Base-by-base conservation (phyloP, 2,329 filamentous ascomycete genomes). In the Kalmusia sp. region DNA sequence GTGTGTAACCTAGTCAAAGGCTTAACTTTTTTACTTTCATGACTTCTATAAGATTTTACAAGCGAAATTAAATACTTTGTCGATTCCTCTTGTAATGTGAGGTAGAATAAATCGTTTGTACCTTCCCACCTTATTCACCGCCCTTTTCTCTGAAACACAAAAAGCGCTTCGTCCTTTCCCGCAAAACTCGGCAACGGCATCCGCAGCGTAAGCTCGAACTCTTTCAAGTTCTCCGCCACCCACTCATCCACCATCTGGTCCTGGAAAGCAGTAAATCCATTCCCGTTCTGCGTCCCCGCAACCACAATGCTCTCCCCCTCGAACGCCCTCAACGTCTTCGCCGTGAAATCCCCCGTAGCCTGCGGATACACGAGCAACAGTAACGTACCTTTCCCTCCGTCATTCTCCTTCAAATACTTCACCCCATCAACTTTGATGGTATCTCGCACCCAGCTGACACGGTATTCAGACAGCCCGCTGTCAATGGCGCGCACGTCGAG, bases 141-240 rank as follows among this genome's bases (percentile, higher is more conserved):
- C n/a, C n/a, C 63, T 52, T 56, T 72, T 52, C 71, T 73, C 61
- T 75, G 69, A 49, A 88, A 91, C 17, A 90, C 81, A 72, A 87
- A 92, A 50, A 92, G 65, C 0, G 86, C 89, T 74, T 92, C 89
- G 63, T 92, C 89, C 71, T 92, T 92, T 24, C 87, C 89, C 2
- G 88, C 85, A 73, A 92, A 92, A 69, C 87, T 90, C 19, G 88
- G 88, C 66, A 92, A 70, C 3, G 88, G 82, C 56, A 91, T 79
- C 75, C 89, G 86, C 12, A 84, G 79, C 2, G 84, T 78, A 70
- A 83, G 82, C 44, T 80, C 79, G 82, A 86, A 92, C 1, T 77
- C 78, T 22, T 66, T 69, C 64, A 84, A 80, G 65, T 87, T 82
- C 41, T 70, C 75, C 54, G 74, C 81, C 76, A 91, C 86, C 77